Evolutionary conservation across 1,284 basidiomycete species (phyloP), one percentile per base, ranked within the genome.

Genomic region (Microbotryum scabiosae): DNA sequence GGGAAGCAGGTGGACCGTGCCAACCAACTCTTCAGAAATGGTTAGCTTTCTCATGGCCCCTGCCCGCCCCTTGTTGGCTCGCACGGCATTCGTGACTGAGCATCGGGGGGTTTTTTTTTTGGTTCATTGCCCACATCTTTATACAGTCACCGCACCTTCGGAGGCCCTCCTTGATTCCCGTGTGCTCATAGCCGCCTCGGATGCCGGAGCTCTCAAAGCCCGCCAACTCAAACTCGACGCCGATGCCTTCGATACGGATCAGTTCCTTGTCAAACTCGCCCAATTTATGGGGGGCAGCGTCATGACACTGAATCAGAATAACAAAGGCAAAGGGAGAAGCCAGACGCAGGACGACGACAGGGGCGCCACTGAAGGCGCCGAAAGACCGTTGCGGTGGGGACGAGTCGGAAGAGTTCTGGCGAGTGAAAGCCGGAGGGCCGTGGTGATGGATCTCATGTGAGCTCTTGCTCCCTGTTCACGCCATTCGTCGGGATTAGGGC

Each of bases 151-250:
- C 44, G 60, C 55, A 6, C 67, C 72, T 0, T 61, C 65, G 12
- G 71, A 73, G 58, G 73, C 73, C 23, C 56, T 71, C n/a, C 69
- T 73, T 48, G 73, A 74, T 60, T 68, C 72, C 2, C 56, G 60
- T 28, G 68, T 69, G 46, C 62, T 74, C 41, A 64, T 68, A 41
- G 54, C 68, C 44, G 65, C 63, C 1, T 65, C 68, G 30, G 69
- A 72, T 48, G 63, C 69, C 21, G 69, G 67, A 5, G 63, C 86
- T 2, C 82, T 84, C 69, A 88, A 90, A 73, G 88, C 88, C 16
- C 85, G 87, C 45, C 83, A 85, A n/a, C 84, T 91, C 82, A 88
- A 87, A 73, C 84, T 87, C 1, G 87, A 87, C 57, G 82, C 82
- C 0, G 85, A 86, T 53, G 83, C 83, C 20, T 91, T 92, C 71